These are phyloP conservation scores for Dimargaris xerosporica DNA, from an alignment of 192 early-diverging fungal genomes.

Conservation along the genomic window DNA sequence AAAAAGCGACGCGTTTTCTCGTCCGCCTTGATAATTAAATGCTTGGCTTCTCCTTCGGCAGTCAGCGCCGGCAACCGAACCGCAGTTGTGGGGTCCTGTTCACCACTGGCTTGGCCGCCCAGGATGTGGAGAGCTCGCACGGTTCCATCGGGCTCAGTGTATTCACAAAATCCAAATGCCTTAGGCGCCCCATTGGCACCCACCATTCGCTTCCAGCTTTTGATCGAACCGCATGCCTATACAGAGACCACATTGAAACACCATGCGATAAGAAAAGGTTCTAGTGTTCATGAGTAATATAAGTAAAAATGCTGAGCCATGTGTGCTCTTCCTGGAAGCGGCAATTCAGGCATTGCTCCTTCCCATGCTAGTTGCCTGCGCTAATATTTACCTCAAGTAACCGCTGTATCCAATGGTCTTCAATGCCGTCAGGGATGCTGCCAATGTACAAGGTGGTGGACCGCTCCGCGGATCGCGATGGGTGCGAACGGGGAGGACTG, in stretches of 20 bases:
- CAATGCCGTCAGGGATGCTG: constrained; percentile 48
- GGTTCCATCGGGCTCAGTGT: constrained; percentile 42
- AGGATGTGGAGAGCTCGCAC: constrained; percentile 46
- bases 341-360: too few relatives aligned
- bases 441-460: constrained; percentile 51
- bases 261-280: background rate
- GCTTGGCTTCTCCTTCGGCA: background rate
- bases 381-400: constrained; percentile 26
- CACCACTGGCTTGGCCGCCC: constrained; percentile 35
- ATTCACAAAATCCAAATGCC: constrained; percentile 61
- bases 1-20: constrained; percentile 8
- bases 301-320: too few relatives aligned
- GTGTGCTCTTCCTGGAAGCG: too few relatives aligned
- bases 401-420: constrained; percentile 45
- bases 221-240: constrained; percentile 47
- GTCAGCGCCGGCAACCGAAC: background rate
- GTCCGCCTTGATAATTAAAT: constrained; percentile 6
- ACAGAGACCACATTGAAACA: background rate
- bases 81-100: background rate
- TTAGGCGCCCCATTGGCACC: constrained; percentile 47
- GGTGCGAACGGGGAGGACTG: too few relatives aligned
- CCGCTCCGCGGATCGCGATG: background rate
- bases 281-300: constrained; percentile 16
- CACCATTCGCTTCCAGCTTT: constrained; percentile 51
- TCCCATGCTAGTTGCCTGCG: too few relatives aligned